phyloP scores from a whole-genome alignment of 2,329 filamentous ascomycete species.

The Aspergillus carbonarius region DNA sequence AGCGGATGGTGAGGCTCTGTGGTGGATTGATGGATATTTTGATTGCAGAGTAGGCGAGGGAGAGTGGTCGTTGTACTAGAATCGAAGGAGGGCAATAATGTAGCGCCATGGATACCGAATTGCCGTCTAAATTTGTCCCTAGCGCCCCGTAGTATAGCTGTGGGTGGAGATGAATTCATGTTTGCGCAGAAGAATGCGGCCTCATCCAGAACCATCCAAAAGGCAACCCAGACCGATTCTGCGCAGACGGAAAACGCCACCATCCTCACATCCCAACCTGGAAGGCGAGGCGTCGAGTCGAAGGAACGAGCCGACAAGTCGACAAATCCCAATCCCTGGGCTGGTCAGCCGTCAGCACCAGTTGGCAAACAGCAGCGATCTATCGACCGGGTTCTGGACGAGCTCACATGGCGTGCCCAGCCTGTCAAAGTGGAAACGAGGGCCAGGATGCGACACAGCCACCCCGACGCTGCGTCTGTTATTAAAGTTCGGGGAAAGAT shows the following conservation, averaged over 20 bases:
- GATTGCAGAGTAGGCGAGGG: too few species aligned
- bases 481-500: not conserved
- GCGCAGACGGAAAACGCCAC: not conserved
- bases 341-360: constrained; percentile 2
- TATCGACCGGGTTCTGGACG: not conserved
- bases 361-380: not conserved
- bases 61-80: too few species aligned
- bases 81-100: too few species aligned
- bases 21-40: too few species aligned
- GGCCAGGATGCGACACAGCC: constrained; percentile 12
- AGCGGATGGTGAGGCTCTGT: not conserved
- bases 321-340: not conserved
- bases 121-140: too few species aligned
- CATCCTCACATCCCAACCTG: not conserved
- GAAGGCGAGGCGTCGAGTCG: not conserved
- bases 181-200: not conserved
- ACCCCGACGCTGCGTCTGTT: constrained; percentile 4
- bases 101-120: too few species aligned
- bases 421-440: constrained; percentile 7
- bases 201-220: not conserved
- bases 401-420: not conserved
- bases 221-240: not conserved
- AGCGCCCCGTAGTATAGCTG: too few species aligned
- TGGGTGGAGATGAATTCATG: too few species aligned
- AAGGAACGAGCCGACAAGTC: not conserved